Conservation (phyloP, 305 asterid species). For the Plantago rigida region DNA sequence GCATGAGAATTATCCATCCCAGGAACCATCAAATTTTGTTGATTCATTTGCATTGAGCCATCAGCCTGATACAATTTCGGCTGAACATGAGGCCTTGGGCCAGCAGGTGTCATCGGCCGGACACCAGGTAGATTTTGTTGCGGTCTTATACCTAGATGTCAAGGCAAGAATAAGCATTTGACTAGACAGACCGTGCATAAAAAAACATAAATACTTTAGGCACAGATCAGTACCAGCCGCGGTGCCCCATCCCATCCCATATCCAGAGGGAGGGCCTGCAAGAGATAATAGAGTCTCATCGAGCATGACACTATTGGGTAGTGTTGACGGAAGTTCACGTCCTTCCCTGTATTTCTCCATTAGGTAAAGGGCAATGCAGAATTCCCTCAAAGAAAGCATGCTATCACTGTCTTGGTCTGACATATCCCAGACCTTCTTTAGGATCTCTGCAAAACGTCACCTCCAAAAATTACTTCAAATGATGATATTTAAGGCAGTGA, state of each 20-base stretch:
- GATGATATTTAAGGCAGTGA: no score
- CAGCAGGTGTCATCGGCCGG: slow-evolving; percentile 44
- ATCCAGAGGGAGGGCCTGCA: slow-evolving; percentile 72
- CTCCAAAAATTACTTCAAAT: no score
- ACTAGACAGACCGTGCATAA: slow-evolving; percentile 8
- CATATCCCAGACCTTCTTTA: slow-evolving; percentile 96
- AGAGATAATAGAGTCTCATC: slow-evolving; percentile 63
- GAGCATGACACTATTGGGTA: slow-evolving; percentile 71
- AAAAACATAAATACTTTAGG: slow-evolving; percentile 23
- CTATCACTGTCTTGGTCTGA: slow-evolving; percentile 90
- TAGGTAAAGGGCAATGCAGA: slow-evolving; percentile 73
- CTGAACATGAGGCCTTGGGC: slow-evolving; percentile 59
- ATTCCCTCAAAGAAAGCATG: slow-evolving; percentile 90
- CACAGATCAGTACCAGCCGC: slow-evolving; percentile 46
- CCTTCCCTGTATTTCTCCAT: slow-evolving; percentile 92
- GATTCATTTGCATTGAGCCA: slow-evolving; percentile 53
- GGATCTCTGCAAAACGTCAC: slow-evolving; percentile 58
- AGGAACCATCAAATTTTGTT: slow-evolving; percentile 40
- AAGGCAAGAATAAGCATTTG: slow-evolving; percentile 21
- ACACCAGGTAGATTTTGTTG: slow-evolving; percentile 54
- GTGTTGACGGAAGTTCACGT: slow-evolving; percentile 53
- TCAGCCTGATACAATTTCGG: slow-evolving; percentile 47
- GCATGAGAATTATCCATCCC: slow-evolving; percentile 39
- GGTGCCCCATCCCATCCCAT: slow-evolving; percentile 60
- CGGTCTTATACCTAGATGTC: slow-evolving; percentile 50